Evolutionary conservation across 306 rosid genomes (phyloP).

Genomic region (Pachyrhizus erosus): DNA sequence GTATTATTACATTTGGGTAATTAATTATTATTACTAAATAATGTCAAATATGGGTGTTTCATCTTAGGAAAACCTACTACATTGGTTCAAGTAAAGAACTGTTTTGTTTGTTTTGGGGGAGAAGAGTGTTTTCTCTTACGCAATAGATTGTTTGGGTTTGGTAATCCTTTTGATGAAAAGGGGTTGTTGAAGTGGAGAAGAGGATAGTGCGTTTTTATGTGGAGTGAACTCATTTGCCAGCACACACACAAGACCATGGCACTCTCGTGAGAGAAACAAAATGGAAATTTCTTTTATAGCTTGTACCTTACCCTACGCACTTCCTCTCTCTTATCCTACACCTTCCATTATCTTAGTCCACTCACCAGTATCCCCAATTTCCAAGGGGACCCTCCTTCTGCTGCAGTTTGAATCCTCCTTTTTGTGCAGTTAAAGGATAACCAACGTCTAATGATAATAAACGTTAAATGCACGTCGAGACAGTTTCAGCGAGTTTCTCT

Average conservation of each 20-base stretch:
- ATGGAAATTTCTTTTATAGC: slow-evolving; percentile 26
- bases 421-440: slow-evolving; percentile 35
- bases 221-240: slow-evolving; percentile 63
- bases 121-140: not conserved
- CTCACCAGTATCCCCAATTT: slow-evolving; percentile 47
- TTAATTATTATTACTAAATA: too few species aligned
- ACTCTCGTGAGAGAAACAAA: slow-evolving; percentile 78
- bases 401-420: slow-evolving; percentile 48
- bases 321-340: slow-evolving; percentile 51
- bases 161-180: slow-evolving; percentile 51
- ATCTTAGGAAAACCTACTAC: slow-evolving; percentile 7
- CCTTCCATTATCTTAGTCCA: slow-evolving; percentile 43
- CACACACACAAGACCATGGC: slow-evolving; percentile 71
- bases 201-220: slow-evolving; percentile 46
- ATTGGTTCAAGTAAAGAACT: not conserved
- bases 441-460: slow-evolving; percentile 50
- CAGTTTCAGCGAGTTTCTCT: slow-evolving; percentile 56
- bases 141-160: slow-evolving; percentile 33
- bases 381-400: slow-evolving; percentile 31
- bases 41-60: slow-evolving; percentile 3
- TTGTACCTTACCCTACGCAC: slow-evolving; percentile 54
- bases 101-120: slow-evolving; percentile 22
- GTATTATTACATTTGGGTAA: not conserved
- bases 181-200: slow-evolving; percentile 47
- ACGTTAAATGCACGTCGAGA: slow-evolving; percentile 49